A percentile compares a stretch with the other conserved stretches of the same genome.
These are phyloP conservation scores for Coemansia sp. DNA, from an alignment of 371 early-diverging fungal genomes.

Conservation along the genomic window DNA sequence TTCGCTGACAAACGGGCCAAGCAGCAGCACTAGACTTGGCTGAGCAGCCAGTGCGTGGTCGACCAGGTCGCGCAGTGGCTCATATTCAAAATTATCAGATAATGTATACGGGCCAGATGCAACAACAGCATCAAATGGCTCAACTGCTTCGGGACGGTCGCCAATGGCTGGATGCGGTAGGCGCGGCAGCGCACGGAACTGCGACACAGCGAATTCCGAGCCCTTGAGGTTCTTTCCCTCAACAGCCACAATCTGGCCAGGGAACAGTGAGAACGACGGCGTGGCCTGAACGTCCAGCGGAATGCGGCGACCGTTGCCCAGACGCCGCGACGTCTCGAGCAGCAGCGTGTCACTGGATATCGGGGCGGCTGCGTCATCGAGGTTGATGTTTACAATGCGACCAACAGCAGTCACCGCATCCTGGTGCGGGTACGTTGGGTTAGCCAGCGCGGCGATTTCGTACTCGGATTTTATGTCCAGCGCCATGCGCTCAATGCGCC, in stretches of 20 bases:
- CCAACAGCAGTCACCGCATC: constrained; percentile 65
- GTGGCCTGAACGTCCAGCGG: constrained; percentile 59
- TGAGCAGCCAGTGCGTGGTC: constrained; percentile 56
- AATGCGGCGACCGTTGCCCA: constrained; percentile 73
- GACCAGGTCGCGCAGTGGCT: constrained; percentile 73
- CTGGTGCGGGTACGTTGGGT: constrained; percentile 63
- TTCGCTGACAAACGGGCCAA: constrained; percentile 83
- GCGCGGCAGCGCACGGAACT: constrained; percentile 43
- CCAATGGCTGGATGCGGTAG: constrained; percentile 5
- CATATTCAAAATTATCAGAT: constrained; percentile 69
- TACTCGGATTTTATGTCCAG: constrained; percentile 55
- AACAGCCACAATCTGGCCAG: constrained; percentile 65
- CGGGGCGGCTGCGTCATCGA: constrained; percentile 55
- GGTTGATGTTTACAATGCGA: constrained; percentile 61
- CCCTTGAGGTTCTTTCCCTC: constrained; percentile 56
- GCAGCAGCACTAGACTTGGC: constrained; percentile 78
- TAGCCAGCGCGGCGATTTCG: constrained; percentile 56
- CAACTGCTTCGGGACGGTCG: constrained; percentile 25
- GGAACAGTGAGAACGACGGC: constrained; percentile 63
- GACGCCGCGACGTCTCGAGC: constrained; percentile 70
- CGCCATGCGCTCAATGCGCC: constrained; percentile 69
- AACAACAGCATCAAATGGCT: constrained; percentile 64
- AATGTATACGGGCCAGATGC: constrained; percentile 87
- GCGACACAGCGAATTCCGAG: constrained; percentile 50
- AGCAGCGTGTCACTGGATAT: constrained; percentile 68